Evolutionary conservation across 2,329 filamentous ascomycete genomes (phyloP).

Genomic region (Setomelanomma holmii): DNA sequence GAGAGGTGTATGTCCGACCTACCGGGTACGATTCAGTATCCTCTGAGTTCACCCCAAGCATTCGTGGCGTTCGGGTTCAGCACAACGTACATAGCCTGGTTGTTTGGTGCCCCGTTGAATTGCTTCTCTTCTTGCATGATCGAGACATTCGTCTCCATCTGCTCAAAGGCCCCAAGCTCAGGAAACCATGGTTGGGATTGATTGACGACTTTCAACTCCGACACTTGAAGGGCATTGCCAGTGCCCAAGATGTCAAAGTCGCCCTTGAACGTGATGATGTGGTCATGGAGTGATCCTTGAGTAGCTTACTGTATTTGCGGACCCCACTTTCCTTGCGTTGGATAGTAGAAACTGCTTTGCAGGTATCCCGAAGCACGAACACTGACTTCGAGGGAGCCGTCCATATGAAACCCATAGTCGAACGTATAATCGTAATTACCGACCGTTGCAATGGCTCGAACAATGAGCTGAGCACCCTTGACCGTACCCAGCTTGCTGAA

Average conservation of each 20-base stretch:
- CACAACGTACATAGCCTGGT: slow-evolving; percentile 58
- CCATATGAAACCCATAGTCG: slow-evolving; percentile 37
- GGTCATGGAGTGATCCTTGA: slow-evolving; percentile 47
- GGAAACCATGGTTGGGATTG: slow-evolving; percentile 41
- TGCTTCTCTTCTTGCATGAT: slow-evolving; percentile 53
- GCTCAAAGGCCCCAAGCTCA: slow-evolving; percentile 40
- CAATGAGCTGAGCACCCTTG: slow-evolving; percentile 44
- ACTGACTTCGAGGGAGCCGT: slow-evolving; percentile 45
- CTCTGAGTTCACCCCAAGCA: slow-evolving; percentile 59
- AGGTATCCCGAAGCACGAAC: slow-evolving; percentile 43
- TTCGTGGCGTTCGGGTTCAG: slow-evolving; percentile 61
- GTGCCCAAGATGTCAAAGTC: slow-evolving; percentile 49
- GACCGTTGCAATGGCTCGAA: slow-evolving; percentile 51
- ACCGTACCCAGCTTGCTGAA: slow-evolving; percentile 32
- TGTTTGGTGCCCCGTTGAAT: slow-evolving; percentile 57
- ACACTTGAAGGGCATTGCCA: slow-evolving; percentile 45
- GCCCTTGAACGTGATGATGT: slow-evolving; percentile 52
- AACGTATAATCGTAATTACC: slow-evolving; percentile 54
- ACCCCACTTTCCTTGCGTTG: slow-evolving; percentile 44
- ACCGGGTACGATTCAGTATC: slow-evolving; percentile 55
- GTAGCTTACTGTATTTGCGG: slow-evolving; percentile 48
- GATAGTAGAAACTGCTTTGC: slow-evolving; percentile 42
- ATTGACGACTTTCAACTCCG: slow-evolving; percentile 33
- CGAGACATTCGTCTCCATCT: slow-evolving; percentile 39
- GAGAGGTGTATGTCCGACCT: slow-evolving; percentile 42